Base-by-base conservation (phyloP, 768 basidiomycete species). In the Hypholoma fasciculare region DNA sequence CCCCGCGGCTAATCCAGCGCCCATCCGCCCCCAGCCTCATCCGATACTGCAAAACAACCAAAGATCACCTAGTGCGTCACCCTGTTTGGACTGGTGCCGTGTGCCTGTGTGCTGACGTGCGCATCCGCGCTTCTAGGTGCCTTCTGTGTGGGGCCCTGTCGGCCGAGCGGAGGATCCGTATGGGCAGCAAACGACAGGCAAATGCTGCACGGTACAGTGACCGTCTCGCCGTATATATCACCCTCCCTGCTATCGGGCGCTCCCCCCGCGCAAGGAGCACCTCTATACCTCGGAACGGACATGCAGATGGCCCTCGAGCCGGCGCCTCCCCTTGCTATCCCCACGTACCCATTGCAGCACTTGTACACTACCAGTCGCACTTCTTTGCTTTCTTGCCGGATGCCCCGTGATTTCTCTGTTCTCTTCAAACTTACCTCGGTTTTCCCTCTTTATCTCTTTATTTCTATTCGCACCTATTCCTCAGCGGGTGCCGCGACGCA, bases 121-220 rank as follows among this genome's bases (percentile, higher is more conserved):
- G 20, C 55, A 51, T 53, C 54, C 48, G 54, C 40, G 30, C 26
- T 63, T 65, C 20, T 67, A 95, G 90, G 89, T 96, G 49, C 95
- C 96, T 23, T 94, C 92, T 17, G 93, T 99, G 1, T 99, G 97
- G 97, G 97, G 97, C 9, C 89, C 92, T 20, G 88, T 96, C n/a
- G 86, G 86, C 62, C 92, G 90, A 69, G 86, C 85, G 43, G 93
- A 96, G 58, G 96, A 99, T 70, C 96, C 96, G 49, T 98, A 94
- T 68, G 89, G 89, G 23, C 90, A 89, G 54, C 86, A 85, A 69
- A 74, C 79, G 38, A 67, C 64, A 67, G 81, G 75, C 52, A 81
- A 78, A 61, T 87, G 86, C 59, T 89, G 87, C 75, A 78, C 77
- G 26, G 74, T 89, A 62, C 87, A 88, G 76, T 89, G 58, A 63